Percentiles rank a stretch among this genome's conserved stretches.
These are phyloP conservation scores for Cercophora scortea DNA, from an alignment of 495 filamentous ascomycete genomes.

Conservation along the genomic window DNA sequence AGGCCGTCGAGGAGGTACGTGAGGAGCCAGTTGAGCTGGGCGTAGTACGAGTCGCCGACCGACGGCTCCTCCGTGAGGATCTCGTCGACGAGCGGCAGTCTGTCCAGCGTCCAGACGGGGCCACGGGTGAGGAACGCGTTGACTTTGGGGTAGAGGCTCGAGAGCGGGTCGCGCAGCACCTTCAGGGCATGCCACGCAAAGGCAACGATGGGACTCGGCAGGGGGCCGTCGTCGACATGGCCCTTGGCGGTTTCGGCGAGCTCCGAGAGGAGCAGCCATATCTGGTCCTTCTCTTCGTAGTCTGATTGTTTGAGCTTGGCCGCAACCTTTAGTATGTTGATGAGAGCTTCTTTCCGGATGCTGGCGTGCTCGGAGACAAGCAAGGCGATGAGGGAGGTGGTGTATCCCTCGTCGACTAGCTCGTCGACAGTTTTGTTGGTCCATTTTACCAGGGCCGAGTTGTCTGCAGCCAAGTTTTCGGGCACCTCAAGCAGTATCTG, in stretches of 20 bases:
- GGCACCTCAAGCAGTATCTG: slow-evolving; percentile 27
- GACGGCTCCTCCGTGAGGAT: slow-evolving; percentile 63
- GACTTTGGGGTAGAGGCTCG: slow-evolving; percentile 78
- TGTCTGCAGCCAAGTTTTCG: slow-evolving; percentile 39
- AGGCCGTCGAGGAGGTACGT: slow-evolving; percentile 62
- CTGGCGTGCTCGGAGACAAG: slow-evolving; percentile 65
- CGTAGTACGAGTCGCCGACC: slow-evolving; percentile 64
- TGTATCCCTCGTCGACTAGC: slow-evolving; percentile 63
- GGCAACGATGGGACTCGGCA: slow-evolving; percentile 65
- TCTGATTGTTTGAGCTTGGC: slow-evolving; percentile 58
- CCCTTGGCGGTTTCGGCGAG: slow-evolving; percentile 61
- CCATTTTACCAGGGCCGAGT: slow-evolving; percentile 58
- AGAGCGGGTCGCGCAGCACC: slow-evolving; percentile 67
- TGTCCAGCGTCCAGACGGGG: slow-evolving; percentile 64
- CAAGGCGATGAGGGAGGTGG: slow-evolving; percentile 60
- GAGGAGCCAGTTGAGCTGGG: slow-evolving; percentile 75
- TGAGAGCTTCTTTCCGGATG: slow-evolving; percentile 69
- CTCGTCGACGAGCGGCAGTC: slow-evolving; percentile 69
- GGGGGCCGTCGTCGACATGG: slow-evolving; percentile 44
- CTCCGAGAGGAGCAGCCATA: slow-evolving; percentile 70
- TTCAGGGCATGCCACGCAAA: slow-evolving; percentile 63
- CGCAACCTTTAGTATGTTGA: slow-evolving; percentile 56
- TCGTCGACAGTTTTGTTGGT: slow-evolving; percentile 63
- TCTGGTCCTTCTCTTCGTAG: slow-evolving; percentile 67
- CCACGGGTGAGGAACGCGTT: slow-evolving; percentile 74